These are phyloP conservation scores for Starmerella sirachaensis DNA, from an alignment of 805 yeast genomes.

Conservation along the genomic window DNA sequence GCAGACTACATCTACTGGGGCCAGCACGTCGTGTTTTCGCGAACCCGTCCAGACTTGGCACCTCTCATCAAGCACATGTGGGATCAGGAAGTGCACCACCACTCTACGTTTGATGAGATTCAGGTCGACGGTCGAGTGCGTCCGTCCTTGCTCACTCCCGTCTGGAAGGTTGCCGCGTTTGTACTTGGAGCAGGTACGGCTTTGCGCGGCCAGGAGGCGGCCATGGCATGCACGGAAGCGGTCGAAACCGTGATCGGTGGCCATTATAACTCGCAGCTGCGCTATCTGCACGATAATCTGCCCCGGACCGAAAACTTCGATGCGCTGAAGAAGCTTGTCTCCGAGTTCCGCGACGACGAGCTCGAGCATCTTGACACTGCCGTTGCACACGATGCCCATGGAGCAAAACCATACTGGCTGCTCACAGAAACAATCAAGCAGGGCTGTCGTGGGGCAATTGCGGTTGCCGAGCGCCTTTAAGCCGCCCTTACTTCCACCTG, in stretches of 20 bases:
- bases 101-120: constrained; percentile 64
- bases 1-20: constrained; percentile 90
- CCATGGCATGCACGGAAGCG: constrained; percentile 99
- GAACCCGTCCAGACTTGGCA: constrained; percentile 59
- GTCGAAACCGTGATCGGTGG: constrained; percentile 97
- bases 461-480: constrained; percentile 76
- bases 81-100: constrained; percentile 94
- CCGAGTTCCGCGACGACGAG: constrained; percentile 82
- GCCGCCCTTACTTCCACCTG: too few species aligned
- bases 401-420: constrained; percentile 83
- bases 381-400: constrained; percentile 77
- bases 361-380: constrained; percentile 93
- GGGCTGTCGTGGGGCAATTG: constrained; percentile 78
- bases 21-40: constrained; percentile 64
- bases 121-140: constrained; percentile 72
- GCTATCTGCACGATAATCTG: constrained; percentile 60
- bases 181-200: constrained; percentile 83
- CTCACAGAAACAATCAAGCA: constrained; percentile 77
- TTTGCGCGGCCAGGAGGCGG: constrained; percentile 78
- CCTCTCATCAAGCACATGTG: constrained; percentile 89
- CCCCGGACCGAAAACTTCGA: constrained; percentile 47
- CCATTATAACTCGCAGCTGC: constrained; percentile 82
- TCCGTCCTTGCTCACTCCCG: constrained; percentile 82
- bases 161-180: constrained; percentile 87
- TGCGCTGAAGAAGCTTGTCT: constrained; percentile 48